These are phyloP conservation scores for Arabidopsis arenosa DNA, from an alignment of 345 rosid species.

Conservation along the genomic window DNA sequence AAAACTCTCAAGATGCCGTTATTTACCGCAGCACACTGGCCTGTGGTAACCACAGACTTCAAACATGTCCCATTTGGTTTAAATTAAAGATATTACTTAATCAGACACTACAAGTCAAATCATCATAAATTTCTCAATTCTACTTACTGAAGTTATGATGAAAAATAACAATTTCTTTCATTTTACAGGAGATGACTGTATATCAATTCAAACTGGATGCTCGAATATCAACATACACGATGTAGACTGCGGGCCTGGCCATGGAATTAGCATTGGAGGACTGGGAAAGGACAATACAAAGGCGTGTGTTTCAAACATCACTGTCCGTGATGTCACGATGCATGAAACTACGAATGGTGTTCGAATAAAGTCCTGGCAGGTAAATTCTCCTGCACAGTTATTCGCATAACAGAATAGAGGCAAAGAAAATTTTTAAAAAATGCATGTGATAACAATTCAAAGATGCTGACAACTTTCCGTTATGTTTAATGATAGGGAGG, in stretches of 20 bases:
- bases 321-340: slow-evolving; percentile 68
- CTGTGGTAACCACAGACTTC: slow-evolving; percentile 63
- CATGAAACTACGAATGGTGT: slow-evolving; percentile 70
- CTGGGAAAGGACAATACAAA: slow-evolving; percentile 71
- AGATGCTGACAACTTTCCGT: slow-evolving; percentile 19
- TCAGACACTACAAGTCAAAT: slow-evolving; percentile 17
- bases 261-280: slow-evolving; percentile 94
- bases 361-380: slow-evolving; percentile 98
- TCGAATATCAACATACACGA: slow-evolving; percentile 70
- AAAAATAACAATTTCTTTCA: slow-evolving; percentile 13
- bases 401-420: slow-evolving; percentile 11
- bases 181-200: slow-evolving; percentile 86
- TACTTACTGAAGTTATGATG: background rate
- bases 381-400: slow-evolving; percentile 26
- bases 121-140: background rate
- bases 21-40: slow-evolving; percentile 64
- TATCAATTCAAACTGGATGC: slow-evolving; percentile 89
- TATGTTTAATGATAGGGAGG: slow-evolving; percentile 67
- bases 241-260: slow-evolving; percentile 90
- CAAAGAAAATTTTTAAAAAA: slow-evolving; percentile 10
- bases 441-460: slow-evolving; percentile 24
- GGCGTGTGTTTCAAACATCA: slow-evolving; percentile 87
- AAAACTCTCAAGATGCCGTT: slow-evolving; percentile 70
- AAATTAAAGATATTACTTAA: slow-evolving; percentile 1
- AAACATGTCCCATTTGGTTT: slow-evolving; percentile 20